Evolutionary conservation across 345 rosid genomes (phyloP).

Genomic region (Firmiana major): DNA sequence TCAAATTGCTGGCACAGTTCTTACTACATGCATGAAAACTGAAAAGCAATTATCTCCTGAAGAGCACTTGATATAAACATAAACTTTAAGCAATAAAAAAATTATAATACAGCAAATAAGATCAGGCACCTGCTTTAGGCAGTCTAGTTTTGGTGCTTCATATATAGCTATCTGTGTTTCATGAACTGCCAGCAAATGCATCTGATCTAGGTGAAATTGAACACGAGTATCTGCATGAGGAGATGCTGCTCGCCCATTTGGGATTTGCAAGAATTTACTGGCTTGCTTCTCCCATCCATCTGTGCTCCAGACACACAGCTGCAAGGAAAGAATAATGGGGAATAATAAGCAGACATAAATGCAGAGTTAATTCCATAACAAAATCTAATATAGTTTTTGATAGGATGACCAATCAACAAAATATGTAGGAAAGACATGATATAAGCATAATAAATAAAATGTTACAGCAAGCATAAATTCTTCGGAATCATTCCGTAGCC

Average conservation of each 20-base stretch:
- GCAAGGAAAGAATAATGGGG: background rate
- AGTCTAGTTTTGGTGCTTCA: conserved; percentile 67
- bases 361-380: background rate
- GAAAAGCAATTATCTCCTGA: background rate
- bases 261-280: conserved; percentile 49
- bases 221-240: conserved; percentile 71
- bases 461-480: background rate
- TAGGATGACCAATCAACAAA: conserved; percentile 4
- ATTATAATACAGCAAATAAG: background rate
- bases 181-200: conserved; percentile 64
- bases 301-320: conserved; percentile 85
- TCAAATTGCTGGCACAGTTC: background rate
- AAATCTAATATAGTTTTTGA: background rate
- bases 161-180: conserved; percentile 75
- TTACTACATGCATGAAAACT: background rate
- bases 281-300: conserved; percentile 74
- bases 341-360: conserved; percentile 2
- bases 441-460: background rate
- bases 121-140: conserved; percentile 55
- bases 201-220: conserved; percentile 69
- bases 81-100: background rate
- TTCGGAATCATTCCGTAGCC: conserved; percentile 7
- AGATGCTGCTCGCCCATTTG: conserved; percentile 42
- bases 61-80: background rate
- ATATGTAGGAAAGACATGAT: background rate